phyloP scores from a whole-genome alignment of 495 filamentous ascomycete species.

The Emericellopsis terricola region DNA sequence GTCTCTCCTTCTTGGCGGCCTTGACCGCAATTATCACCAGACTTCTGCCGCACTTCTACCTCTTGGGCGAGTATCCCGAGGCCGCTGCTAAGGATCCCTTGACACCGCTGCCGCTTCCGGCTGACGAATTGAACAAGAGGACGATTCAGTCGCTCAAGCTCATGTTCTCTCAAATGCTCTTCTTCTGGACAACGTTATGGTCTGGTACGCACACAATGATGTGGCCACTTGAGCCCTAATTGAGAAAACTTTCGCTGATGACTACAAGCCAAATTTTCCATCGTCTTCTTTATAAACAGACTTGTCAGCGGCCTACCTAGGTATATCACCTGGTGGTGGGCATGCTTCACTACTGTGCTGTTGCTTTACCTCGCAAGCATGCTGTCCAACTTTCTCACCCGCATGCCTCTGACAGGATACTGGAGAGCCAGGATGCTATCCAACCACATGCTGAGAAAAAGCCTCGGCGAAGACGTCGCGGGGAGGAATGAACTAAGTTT shows the following conservation, averaged over 20 bases:
- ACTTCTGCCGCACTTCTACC: constrained; percentile 2
- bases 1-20: constrained; percentile 2
- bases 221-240: too few relatives aligned
- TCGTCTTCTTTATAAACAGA: constrained; percentile 6
- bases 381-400: constrained; percentile 6
- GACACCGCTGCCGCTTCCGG: constrained; percentile 4
- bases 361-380: constrained; percentile 6
- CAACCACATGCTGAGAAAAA: background rate
- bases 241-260: background rate
- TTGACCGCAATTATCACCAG: constrained; percentile 3
- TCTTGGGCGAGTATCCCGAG: constrained; percentile 1
- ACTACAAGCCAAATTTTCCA: constrained; percentile 6
- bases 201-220: constrained; percentile 4
- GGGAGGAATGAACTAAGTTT: too few relatives aligned
- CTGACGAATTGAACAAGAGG: constrained; percentile 1
- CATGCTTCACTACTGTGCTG: constrained; percentile 4
- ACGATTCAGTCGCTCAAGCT: constrained; percentile 6
- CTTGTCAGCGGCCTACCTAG: constrained; percentile 5
- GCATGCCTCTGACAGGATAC: constrained; percentile 5
- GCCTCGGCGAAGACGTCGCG: too few relatives aligned
- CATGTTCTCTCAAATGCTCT: constrained; percentile 9
- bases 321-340: constrained; percentile 7
- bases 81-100: constrained; percentile 3
- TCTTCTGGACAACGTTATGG: constrained; percentile 8
- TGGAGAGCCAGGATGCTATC: constrained; percentile 6